Evolutionary conservation across 2,329 filamentous ascomycete genomes (phyloP), one percentile per base, ranked within the genome.

Genomic region (Leptodontidium sp.): DNA sequence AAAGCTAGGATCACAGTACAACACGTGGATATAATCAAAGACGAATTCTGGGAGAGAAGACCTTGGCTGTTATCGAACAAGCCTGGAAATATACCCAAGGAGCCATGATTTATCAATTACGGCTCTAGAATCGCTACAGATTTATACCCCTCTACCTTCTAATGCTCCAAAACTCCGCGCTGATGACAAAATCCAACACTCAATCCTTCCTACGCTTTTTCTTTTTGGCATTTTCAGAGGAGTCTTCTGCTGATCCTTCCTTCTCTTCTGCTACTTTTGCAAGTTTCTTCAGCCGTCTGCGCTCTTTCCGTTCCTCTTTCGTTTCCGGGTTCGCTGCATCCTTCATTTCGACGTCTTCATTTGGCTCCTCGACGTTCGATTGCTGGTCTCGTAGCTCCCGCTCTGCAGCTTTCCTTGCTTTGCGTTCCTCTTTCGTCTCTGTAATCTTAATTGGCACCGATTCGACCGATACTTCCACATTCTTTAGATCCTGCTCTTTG

Each of bases 1-100:
- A 98, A 97, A 80, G 94, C 94, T 0, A 86, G 86, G 63, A 90
- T 99, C 57, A 87, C 93, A 45, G 85, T 97, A 47, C 90, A 94
- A 77, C 94, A 98, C 82, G 82, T 96, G 69, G 96, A 99, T 81
- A 92, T 99, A 75, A 98, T 99, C 81, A 94, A 92, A 75, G 93
- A 98, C 80, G 92, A 93, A 3, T 99, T 99, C 78, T 99, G 96
- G 96, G 86, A 93, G 72, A 86, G 86, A 75, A 86, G 94, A 77
- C 94, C 94, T 1, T 98, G 94, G 93, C 84, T 96, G 67, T 78
- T 94, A 64, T 92, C 90, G 1, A 91, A 91, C 72, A 91, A 89
- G 79, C 90, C 91, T 5, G 91, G 91, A 26, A 91, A 87, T 76
- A 83, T 90, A 74, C 89, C 89, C n/a, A 89, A 88, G 77, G 85